Conservation (phyloP, 2,329 filamentous ascomycete species). For the Nemania diffusa region DNA sequence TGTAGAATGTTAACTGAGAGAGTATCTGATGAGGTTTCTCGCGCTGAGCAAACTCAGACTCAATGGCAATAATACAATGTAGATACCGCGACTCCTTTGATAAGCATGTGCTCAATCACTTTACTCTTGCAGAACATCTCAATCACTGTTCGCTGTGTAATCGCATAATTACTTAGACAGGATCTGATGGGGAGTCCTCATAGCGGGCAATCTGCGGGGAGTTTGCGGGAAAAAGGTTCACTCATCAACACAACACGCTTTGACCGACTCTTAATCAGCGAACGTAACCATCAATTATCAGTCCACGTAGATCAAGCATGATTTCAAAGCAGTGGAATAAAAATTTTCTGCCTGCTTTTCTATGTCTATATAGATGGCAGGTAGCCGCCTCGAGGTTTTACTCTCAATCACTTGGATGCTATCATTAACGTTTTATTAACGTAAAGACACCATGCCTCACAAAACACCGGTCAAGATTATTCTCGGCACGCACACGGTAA, state of each 20-base stretch:
- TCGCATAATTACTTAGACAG: not conserved
- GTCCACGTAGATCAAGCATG: not conserved
- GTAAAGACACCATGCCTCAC: slow-evolving; percentile 7
- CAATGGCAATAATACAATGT: too few species aligned
- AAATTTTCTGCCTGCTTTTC: not conserved
- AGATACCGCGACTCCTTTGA: not conserved
- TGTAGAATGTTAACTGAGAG: too few species aligned
- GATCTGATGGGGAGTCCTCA: not conserved
- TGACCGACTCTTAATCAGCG: too few species aligned
- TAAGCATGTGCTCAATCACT: not conserved
- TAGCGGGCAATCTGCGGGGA: slow-evolving; percentile 17
- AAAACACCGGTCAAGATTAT: slow-evolving; percentile 22
- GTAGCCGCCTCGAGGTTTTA: not conserved
- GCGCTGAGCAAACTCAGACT: too few species aligned
- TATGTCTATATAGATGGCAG: slow-evolving; percentile 2
- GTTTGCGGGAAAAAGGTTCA: slow-evolving; percentile 27
- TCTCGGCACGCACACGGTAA: slow-evolving; percentile 27
- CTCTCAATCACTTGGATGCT: not conserved
- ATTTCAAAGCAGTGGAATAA: slow-evolving; percentile 11
- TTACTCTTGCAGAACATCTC: not conserved
- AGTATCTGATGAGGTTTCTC: too few species aligned
- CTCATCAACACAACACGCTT: too few species aligned
- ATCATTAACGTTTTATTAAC: not conserved
- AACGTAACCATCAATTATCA: not conserved
- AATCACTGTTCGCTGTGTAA: not conserved